A percentile compares a stretch with the other conserved stretches of the same genome.
phyloP scores from a whole-genome alignment of 306 rosid species.

The Begonia peltatifolia region DNA sequence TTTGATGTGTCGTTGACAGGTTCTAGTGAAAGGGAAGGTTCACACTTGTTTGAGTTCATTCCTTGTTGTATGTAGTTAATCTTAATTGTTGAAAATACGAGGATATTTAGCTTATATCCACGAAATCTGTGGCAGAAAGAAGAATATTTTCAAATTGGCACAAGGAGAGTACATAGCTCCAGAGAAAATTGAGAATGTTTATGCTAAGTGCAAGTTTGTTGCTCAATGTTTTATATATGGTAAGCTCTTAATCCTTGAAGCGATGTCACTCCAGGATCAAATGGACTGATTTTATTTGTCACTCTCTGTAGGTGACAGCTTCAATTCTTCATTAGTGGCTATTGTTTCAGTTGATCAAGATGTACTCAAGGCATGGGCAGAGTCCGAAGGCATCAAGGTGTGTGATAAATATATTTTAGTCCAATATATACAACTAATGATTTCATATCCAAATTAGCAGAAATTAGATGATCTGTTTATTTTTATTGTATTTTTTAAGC shows the following conservation, averaged over 20 bases:
- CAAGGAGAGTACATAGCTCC: slow-evolving; percentile 99
- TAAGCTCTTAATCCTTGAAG: slow-evolving; percentile 20
- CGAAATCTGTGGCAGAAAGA: slow-evolving; percentile 37
- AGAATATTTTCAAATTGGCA: slow-evolving; percentile 98
- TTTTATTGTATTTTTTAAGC: no score
- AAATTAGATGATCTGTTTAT: no score
- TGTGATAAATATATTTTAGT: neutral
- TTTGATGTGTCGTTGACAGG: no score
- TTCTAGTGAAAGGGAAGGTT: no score
- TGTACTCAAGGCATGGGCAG: slow-evolving; percentile 71
- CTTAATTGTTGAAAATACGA: no score
- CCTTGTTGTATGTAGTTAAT: no score
- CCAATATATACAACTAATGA: neutral
- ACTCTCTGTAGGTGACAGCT: slow-evolving; percentile 64
- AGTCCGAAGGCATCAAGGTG: slow-evolving; percentile 64
- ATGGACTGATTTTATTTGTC: slow-evolving; percentile 14
- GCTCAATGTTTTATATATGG: slow-evolving; percentile 88
- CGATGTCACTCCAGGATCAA: no score
- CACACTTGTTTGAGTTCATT: no score
- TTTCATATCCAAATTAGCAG: no score
- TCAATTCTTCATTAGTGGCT: slow-evolving; percentile 77
- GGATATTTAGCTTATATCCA: no score
- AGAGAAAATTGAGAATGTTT: slow-evolving; percentile 91
- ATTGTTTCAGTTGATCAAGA: slow-evolving; percentile 71
- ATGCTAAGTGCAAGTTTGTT: slow-evolving; percentile 74